phyloP scores from a whole-genome alignment of 768 basidiomycete species.

The Boletus eberwhitei region DNA sequence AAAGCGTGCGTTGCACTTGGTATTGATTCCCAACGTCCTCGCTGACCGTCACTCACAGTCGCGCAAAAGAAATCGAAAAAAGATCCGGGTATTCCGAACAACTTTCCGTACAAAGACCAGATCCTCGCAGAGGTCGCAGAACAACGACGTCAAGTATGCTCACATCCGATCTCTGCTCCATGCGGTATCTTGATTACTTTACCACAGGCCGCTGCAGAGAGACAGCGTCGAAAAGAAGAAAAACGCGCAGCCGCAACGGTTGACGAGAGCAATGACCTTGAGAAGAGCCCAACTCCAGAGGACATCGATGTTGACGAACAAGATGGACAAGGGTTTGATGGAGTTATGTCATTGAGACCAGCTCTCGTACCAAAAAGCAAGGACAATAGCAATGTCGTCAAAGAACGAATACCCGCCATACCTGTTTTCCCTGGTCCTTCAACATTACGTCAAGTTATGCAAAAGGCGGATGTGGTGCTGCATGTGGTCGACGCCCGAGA shows the following conservation, averaged over 20 bases:
- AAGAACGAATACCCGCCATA: slow-evolving; percentile 13
- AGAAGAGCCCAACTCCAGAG: slow-evolving; percentile 25
- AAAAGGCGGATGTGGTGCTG: slow-evolving; percentile 74
- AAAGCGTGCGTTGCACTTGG: slow-evolving; percentile 60
- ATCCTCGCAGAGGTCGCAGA: slow-evolving; percentile 88
- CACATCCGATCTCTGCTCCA: neutral
- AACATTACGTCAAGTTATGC: slow-evolving; percentile 47
- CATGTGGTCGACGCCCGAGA: slow-evolving; percentile 85
- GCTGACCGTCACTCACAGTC: slow-evolving; percentile 8
- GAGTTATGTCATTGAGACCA: slow-evolving; percentile 28
- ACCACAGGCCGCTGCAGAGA: slow-evolving; percentile 72
- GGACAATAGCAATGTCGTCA: neutral
- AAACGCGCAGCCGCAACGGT: slow-evolving; percentile 45
- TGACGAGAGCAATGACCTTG: slow-evolving; percentile 27
- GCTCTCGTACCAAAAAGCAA: neutral
- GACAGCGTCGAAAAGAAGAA: slow-evolving; percentile 60
- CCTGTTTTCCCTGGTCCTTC: slow-evolving; percentile 27
- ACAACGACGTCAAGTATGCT: slow-evolving; percentile 62
- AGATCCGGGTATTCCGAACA: slow-evolving; percentile 92
- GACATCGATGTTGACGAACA: slow-evolving; percentile 30
- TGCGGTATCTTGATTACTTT: neutral
- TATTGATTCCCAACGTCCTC: neutral
- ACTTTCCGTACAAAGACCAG: slow-evolving; percentile 92
- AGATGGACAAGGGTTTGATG: slow-evolving; percentile 37
- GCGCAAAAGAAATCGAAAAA: slow-evolving; percentile 52